Evolutionary conservation across 1,284 basidiomycete species (phyloP), one percentile per base, ranked within the genome.

Genomic region (Entoloma clypeatum): DNA sequence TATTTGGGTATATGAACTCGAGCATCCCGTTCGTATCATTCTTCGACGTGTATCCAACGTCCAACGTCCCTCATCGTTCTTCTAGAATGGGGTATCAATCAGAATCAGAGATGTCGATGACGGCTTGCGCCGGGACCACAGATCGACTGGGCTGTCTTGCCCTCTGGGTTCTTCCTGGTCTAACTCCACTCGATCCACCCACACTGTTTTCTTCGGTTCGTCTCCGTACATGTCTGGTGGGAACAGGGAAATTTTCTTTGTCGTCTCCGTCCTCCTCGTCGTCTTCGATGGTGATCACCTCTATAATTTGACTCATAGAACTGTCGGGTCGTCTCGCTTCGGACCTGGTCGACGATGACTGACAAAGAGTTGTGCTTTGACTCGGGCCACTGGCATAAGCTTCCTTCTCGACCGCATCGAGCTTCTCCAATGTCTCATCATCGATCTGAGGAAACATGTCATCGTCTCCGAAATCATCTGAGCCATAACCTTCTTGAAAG

Each of bases 221-320:
- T 50, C 68, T 57, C 36, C 73, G 66, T n/a, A 77, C 70, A 60
- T 72, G 69, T 36, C 75, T 59, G n/a, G 68, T 71, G n/a, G 70
- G 65, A 3, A 70, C 66, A 4, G 72, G 73, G 18, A 71, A 58
- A 51, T 84, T 83, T 59, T 85, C 81, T 56, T 82, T 80, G 51
- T 81, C 75, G 9, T 74, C 72, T 21, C 69, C 69, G 4, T 74
- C 73, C 7, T 73, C 72, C 19, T 65, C 61, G 37, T 61, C 61
- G n/a, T 45, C 45, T 22, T 69, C 68, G 31, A 71, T 65, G 30
- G 57, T 60, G 39, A 72, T 68, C 6, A 65, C 53, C 17, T 64
- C 61, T n/a, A 27, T 28, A 11, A 13, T 34, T n/a, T n/a, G n/a
- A n/a, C n/a, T n/a, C n/a, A n/a, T n/a, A n/a, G n/a, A n/a, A n/a